Base-by-base conservation (phyloP, 2,329 filamentous ascomycete genomes). In the Penicillium sp. region DNA sequence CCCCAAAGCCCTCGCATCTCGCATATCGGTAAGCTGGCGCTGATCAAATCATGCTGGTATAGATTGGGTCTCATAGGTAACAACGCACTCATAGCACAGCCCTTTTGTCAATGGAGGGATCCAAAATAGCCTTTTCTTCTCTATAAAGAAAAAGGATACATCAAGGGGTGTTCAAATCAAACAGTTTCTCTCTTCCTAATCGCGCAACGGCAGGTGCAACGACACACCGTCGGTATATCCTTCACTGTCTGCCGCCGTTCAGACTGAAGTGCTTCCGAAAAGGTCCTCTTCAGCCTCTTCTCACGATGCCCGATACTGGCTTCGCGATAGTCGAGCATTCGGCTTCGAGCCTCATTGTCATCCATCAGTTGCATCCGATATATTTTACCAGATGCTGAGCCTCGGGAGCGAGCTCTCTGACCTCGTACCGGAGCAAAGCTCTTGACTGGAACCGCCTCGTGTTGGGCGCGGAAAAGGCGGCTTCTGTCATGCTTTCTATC, bases 271-370 rank as follows among this genome's bases (percentile, higher is more conserved):
- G 51, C 51, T 32, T 48, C 49, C 18, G 48, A 49, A 42, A 59
- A 46, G 13, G 29, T 58, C 36, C 62, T 64, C 46, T 66, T 62
- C 36, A 66, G 51, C 47, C 61, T 57, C 32, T 58, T 60, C 56
- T 68, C 66, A 26, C 66, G 63, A 13, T 56, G 59, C 41, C 63
- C 61, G 48, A 69, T 50, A 16, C 60, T 51, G 35, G 64, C 62
- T 47, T 68, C 66, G 27, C 65, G 64, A 13, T 66, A 59, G 26
- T 64, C 61, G 35, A 71, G 64, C 42, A 69, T 60, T 34, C 63
- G 67, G 43, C 52, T 63, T 8, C 68, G 63, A 26, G 67, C 54
- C 29, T 69, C 66, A 51, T 67, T 41, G 13, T 58, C 59, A 38
- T 57, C 52, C 6, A 62, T 60, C 16, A 48, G 30, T 7, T 60